A percentile compares a stretch with the other conserved stretches of the same genome.
These are phyloP conservation scores for Persicaria maculosa DNA, from an alignment of 148 eudicot genomes.

Conservation along the genomic window DNA sequence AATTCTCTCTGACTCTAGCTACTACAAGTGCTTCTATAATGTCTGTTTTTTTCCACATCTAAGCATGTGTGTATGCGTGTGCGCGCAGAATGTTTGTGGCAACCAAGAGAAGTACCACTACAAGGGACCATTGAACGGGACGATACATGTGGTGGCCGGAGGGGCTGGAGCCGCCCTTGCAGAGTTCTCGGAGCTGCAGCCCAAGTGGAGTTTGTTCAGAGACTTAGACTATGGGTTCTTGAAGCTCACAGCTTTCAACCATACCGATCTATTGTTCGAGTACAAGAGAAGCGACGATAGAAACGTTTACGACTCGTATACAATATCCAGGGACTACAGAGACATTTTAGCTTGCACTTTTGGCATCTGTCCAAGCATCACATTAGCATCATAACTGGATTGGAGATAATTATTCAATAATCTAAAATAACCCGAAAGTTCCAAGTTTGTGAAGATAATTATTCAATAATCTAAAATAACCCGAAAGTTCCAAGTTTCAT, in stretches of 20 bases:
- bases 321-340: conserved; percentile 65
- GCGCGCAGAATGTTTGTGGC: conserved; percentile 54
- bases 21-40: too few species aligned
- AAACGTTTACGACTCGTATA: conserved; percentile 61
- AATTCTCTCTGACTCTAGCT: not conserved
- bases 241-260: conserved; percentile 76
- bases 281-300: conserved; percentile 69
- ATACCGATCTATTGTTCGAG: conserved; percentile 60
- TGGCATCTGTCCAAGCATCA: conserved; percentile 50
- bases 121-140: conserved; percentile 67
- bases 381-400: conserved; percentile 32
- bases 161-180: conserved; percentile 68
- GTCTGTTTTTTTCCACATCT: too few species aligned
- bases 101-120: conserved; percentile 49
- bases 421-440: too few species aligned
- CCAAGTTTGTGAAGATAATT: too few species aligned
- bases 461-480: too few species aligned
- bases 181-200: conserved; percentile 34
- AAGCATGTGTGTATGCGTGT: too few species aligned
- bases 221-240: conserved; percentile 70
- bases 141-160: conserved; percentile 77
- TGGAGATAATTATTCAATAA: too few species aligned
- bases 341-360: conserved; percentile 64
- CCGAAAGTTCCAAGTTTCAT: too few species aligned
- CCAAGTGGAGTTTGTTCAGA: conserved; percentile 55